Conservation (phyloP, 805 yeast genomes). For the Kodamaea kaohsiungensis region DNA sequence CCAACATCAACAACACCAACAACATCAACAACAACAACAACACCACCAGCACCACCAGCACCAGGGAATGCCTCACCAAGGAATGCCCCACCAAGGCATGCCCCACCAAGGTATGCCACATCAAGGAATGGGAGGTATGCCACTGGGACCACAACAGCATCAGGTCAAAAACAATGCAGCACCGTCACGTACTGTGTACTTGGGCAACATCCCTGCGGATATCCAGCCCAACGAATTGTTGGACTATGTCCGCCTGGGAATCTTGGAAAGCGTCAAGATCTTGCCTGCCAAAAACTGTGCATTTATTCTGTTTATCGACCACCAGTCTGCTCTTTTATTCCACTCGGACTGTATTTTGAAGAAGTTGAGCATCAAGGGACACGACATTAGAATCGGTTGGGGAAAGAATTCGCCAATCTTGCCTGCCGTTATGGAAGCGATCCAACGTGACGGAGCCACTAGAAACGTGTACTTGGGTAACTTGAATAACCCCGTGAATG, state of each 20-base stretch:
- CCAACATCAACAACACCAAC: neutral
- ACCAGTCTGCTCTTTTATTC: conserved; percentile 83
- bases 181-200: conserved; percentile 83
- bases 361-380: conserved; percentile 74
- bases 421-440: conserved; percentile 72
- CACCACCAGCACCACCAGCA: conserved; percentile 6
- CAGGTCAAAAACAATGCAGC: conserved; percentile 32
- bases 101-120: neutral
- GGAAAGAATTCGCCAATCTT: conserved; percentile 77
- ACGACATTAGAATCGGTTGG: conserved; percentile 91
- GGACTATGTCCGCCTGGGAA: conserved; percentile 90
- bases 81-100: neutral
- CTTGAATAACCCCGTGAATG: conserved; percentile 57
- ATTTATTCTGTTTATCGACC: conserved; percentile 85
- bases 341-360: conserved; percentile 92
- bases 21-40: conserved; percentile 5
- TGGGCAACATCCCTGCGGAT: conserved; percentile 86
- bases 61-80: conserved; percentile 3
- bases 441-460: conserved; percentile 85
- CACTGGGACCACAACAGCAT: conserved; percentile 3
- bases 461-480: conserved; percentile 91
- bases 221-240: conserved; percentile 78
- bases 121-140: neutral
- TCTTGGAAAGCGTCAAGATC: conserved; percentile 75
- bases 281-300: conserved; percentile 89